Percentiles rank a stretch among this genome's conserved stretches.
These are phyloP conservation scores for Rhodomyrtus psidioides DNA, from an alignment of 441 rosid genomes.

Conservation along the genomic window DNA sequence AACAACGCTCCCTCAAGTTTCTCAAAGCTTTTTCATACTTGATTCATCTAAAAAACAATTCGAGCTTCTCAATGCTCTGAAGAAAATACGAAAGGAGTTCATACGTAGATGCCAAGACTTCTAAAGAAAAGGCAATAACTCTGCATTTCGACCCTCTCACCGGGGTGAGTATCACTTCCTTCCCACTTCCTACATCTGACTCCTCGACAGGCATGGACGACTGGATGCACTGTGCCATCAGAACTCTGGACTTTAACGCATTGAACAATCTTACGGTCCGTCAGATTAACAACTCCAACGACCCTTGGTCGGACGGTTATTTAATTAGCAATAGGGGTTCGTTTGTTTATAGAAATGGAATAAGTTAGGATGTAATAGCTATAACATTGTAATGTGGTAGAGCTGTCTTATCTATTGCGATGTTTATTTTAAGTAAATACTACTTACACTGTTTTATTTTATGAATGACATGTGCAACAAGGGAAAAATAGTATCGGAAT, in stretches of 20 bases:
- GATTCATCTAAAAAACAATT: not conserved
- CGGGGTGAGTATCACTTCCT: slow-evolving; percentile 74
- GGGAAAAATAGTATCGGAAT: not conserved
- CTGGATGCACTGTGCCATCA: slow-evolving; percentile 38
- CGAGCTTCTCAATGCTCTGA: slow-evolving; percentile 78
- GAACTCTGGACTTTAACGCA: slow-evolving; percentile 20
- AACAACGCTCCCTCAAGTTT: not conserved
- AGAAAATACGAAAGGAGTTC: not conserved
- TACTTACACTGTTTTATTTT: too few species aligned
- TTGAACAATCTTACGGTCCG: slow-evolving; percentile 10
- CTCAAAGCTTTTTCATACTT: not conserved
- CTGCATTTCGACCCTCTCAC: slow-evolving; percentile 16
- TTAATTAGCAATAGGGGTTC: not conserved
- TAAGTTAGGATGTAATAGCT: not conserved
- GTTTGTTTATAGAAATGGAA: not conserved
- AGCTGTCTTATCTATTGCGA: too few species aligned
- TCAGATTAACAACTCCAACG: not conserved
- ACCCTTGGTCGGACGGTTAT: too few species aligned
- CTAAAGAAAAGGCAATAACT: not conserved
- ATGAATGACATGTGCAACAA: too few species aligned
- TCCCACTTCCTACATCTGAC: slow-evolving; percentile 57
- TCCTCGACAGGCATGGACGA: slow-evolving; percentile 59
- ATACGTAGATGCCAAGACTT: not conserved
- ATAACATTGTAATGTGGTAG: too few species aligned
- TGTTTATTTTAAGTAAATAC: too few species aligned